These are phyloP conservation scores for Pseudocohnilembus persalinus DNA, from an alignment of 169 alveolate genomes.

Conservation along the genomic window DNA sequence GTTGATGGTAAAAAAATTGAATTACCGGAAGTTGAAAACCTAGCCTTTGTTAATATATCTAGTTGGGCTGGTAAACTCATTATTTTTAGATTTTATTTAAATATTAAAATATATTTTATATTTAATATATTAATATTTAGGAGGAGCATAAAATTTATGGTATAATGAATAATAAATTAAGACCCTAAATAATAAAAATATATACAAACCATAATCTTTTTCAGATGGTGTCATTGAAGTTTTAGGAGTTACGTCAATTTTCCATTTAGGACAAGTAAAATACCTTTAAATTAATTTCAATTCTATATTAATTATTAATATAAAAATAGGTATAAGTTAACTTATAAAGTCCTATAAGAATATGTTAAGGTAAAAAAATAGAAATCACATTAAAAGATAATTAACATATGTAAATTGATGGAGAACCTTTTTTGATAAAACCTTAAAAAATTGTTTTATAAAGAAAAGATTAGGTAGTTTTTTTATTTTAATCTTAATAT, in stretches of 20 bases:
- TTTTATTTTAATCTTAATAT: too few relatives aligned
- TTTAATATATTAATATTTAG: not conserved
- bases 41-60: constrained; percentile 30
- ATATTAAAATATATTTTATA: too few relatives aligned
- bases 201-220: not conserved
- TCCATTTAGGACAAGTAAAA: constrained; percentile 30
- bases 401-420: constrained; percentile 34
- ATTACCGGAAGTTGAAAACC: constrained; percentile 35
- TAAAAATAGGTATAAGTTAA: constrained; percentile 20
- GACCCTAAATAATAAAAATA: not conserved
- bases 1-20: constrained; percentile 33
- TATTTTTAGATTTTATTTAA: too few relatives aligned
- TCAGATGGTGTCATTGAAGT: constrained; percentile 41
- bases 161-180: constrained; percentile 14
- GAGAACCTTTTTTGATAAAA: constrained; percentile 10
- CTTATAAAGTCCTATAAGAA: constrained; percentile 30
- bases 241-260: constrained; percentile 37
- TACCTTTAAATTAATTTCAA: not conserved
- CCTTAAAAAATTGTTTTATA: not conserved
- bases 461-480: not conserved
- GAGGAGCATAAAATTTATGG: constrained; percentile 49
- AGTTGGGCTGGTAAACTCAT: constrained; percentile 19
- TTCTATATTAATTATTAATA: too few relatives aligned
- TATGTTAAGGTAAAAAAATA: constrained; percentile 29
- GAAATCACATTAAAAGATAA: constrained; percentile 4